phyloP scores from a whole-genome alignment of 805 yeast genomes.

The Candida silvatica region DNA sequence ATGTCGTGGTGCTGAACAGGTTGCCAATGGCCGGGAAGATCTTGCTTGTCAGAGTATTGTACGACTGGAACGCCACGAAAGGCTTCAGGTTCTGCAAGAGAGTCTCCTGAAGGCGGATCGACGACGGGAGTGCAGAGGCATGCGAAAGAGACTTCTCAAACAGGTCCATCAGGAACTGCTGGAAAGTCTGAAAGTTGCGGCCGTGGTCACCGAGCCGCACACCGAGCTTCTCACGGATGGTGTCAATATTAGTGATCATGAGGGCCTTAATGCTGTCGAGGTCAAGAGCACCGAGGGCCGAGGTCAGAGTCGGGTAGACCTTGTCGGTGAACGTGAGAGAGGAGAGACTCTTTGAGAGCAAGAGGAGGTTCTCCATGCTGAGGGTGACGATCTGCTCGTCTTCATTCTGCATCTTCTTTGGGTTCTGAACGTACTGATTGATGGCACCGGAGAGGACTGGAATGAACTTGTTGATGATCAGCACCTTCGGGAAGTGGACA shows the following conservation, averaged over 20 bases:
- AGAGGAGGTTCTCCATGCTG: constrained; percentile 47
- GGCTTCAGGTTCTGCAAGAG: constrained; percentile 20
- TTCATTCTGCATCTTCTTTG: constrained; percentile 13
- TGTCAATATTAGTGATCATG: constrained; percentile 20
- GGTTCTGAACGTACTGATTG: constrained; percentile 10
- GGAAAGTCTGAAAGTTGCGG: constrained; percentile 18
- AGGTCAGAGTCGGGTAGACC: constrained; percentile 39
- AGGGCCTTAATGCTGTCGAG: constrained; percentile 23
- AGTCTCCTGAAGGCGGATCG: constrained; percentile 25
- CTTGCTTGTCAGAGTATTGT: constrained; percentile 57
- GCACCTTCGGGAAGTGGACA: constrained; percentile 48
- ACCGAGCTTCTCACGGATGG: constrained; percentile 20
- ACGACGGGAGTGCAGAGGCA: constrained; percentile 9
- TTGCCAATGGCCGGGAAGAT: constrained; percentile 67
- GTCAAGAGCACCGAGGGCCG: constrained; percentile 15
- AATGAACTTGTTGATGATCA: constrained; percentile 60
- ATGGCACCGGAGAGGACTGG: constrained; percentile 56
- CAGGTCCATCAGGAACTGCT: constrained; percentile 21
- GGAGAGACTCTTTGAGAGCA: constrained; percentile 60
- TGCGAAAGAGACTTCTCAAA: constrained; percentile 23
- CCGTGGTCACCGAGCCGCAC: constrained; percentile 15
- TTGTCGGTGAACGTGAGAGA: constrained; percentile 71
- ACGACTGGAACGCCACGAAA: constrained; percentile 27
- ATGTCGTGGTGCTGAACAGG: constrained; percentile 77
- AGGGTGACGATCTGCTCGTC: constrained; percentile 33